These are phyloP conservation scores for Phialophora expanda DNA, from an alignment of 2,329 filamentous ascomycete species.

Conservation along the genomic window DNA sequence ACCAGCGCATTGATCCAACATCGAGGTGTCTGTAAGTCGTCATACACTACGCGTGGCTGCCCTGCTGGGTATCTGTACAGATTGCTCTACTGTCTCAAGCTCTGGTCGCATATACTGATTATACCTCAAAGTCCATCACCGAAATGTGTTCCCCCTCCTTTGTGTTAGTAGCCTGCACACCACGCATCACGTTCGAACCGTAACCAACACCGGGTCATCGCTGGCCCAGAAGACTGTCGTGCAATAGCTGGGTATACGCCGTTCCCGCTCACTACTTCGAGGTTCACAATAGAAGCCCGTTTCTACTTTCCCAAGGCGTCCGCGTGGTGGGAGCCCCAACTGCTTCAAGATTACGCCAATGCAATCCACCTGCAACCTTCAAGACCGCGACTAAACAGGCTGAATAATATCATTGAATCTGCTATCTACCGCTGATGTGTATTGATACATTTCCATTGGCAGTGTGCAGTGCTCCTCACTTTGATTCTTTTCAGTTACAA, in stretches of 20 bases:
- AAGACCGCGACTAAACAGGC: not conserved
- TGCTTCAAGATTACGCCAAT: too few relatives aligned
- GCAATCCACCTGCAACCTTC: not conserved
- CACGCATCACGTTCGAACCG: too few relatives aligned
- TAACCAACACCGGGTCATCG: too few relatives aligned
- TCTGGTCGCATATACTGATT: too few relatives aligned
- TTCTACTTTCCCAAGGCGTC: not conserved
- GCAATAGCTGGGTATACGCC: not conserved
- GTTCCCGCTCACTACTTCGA: not conserved
- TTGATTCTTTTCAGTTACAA: conserved; percentile 12
- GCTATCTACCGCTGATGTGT: conserved; percentile 28
- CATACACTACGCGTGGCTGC: too few relatives aligned
- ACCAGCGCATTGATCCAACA: too few relatives aligned
- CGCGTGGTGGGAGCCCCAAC: not conserved
- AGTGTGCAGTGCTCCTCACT: conserved; percentile 23
- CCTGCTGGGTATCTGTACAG: too few relatives aligned
- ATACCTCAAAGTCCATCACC: too few relatives aligned
- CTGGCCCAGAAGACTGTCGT: not conserved
- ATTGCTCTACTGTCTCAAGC: too few relatives aligned
- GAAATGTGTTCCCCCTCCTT: too few relatives aligned
- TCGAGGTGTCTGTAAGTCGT: too few relatives aligned
- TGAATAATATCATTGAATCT: conserved; percentile 21
- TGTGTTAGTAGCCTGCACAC: too few relatives aligned
- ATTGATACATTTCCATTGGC: conserved; percentile 31
- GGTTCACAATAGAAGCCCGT: not conserved